Evolutionary conservation across 495 filamentous ascomycete species (phyloP), one percentile per base, ranked within the genome.

Genomic region (Podospora appendiculata): DNA sequence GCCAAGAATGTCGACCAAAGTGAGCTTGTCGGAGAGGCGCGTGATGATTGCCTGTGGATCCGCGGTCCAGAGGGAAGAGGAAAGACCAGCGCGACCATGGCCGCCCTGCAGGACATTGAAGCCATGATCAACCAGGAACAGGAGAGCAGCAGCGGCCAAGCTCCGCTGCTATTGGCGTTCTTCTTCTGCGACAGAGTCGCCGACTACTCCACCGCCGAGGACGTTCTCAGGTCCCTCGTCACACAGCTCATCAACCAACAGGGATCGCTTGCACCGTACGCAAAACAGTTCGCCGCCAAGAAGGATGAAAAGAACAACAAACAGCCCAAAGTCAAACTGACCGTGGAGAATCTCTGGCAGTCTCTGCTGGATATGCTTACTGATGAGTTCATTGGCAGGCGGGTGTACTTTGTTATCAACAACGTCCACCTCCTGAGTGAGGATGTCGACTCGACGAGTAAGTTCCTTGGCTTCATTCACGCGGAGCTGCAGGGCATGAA

Each of bases 301-400:
- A 25, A 25, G 25, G 14, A 34, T 0, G 38, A 25, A 14, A 56
- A 64, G 16, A 58, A 64, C 12, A 35, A 54, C 8, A 50, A 25
- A 25, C 25, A 55, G 43, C 50, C 58, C 1, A 49, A 54, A 11
- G 48, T 57, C 13, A 4, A 14, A 13, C 8, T 41, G 10, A 62
- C 59, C 4, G 58, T 70, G 13, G 65, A 70, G 40, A 68, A 70
- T 19, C 32, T 70, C n/a, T 70, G 67, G 65, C 63, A 65, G 41
- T 54, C 55, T 11, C 58, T 70, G 39, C 61, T 60, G 50, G 65
- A 65, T 18, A 70, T 68, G 56, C 61, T 70, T 39, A 56, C 51
- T 11, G 67, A 70, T 16, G 59, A 63, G 6, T 63, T 59, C 16
- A 63, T 64, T 32, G 67, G 61, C 1, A 25, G 25, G 25, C 59